Percentiles rank a stretch among this genome's conserved stretches.
phyloP scores from a whole-genome alignment of 2,329 filamentous ascomycete species.

The Botrytis fabae region DNA sequence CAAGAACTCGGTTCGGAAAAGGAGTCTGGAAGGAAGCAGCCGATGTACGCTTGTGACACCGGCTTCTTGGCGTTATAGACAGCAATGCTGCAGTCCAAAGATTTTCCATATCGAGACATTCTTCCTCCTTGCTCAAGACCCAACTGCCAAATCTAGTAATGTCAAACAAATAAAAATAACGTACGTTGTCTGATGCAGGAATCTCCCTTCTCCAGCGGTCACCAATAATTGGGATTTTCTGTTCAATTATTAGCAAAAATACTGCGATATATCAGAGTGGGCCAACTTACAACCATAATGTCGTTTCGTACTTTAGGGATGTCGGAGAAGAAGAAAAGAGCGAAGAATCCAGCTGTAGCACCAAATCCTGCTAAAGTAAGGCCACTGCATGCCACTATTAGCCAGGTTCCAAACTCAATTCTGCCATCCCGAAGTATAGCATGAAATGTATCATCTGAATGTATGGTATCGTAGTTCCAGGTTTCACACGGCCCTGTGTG shows the following conservation, averaged over 20 bases:
- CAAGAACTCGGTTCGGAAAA: neutral
- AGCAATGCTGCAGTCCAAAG: neutral
- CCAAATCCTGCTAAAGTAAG: slow-evolving; percentile 56
- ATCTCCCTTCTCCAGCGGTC: slow-evolving; percentile 54
- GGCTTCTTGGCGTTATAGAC: neutral
- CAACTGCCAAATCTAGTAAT: too few relatives aligned
- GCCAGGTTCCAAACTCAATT: slow-evolving; percentile 13
- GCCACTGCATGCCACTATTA: slow-evolving; percentile 45
- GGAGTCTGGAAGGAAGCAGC: neutral
- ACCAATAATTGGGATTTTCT: slow-evolving; percentile 59
- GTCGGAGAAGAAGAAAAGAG: slow-evolving; percentile 61
- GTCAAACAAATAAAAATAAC: slow-evolving; percentile 38
- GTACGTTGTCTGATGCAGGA: slow-evolving; percentile 63
- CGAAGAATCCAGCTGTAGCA: slow-evolving; percentile 55
- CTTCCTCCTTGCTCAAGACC: too few relatives aligned
- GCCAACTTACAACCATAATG: slow-evolving; percentile 53
- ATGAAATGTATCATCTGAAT: neutral
- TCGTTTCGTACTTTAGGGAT: slow-evolving; percentile 61
- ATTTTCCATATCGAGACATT: neutral
- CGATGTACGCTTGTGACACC: slow-evolving; percentile 9
- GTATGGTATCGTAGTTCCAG: neutral
- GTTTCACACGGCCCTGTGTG: neutral
- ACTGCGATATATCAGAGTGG: neutral
- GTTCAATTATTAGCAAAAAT: slow-evolving; percentile 21
- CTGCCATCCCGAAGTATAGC: neutral